Conservation (phyloP, 2,329 filamentous ascomycete genomes). For the Aspergillus ibericus region DNA sequence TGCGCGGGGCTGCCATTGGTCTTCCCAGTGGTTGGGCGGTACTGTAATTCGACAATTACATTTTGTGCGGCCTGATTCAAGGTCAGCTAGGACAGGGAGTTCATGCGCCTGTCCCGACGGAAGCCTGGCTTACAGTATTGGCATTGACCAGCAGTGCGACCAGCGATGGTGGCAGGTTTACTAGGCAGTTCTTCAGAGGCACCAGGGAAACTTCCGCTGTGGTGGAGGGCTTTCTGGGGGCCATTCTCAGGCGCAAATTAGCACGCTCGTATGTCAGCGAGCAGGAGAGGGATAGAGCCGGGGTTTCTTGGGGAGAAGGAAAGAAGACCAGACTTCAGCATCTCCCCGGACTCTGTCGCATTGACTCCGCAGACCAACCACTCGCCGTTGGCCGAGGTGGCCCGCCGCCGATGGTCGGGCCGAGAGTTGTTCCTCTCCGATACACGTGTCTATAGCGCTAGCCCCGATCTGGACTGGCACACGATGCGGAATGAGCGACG, state of each 20-base stretch:
- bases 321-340: conserved; percentile 24
- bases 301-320: conserved; percentile 11
- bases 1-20: conserved; percentile 52
- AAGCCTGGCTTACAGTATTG: conserved; percentile 68
- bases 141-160: conserved; percentile 83
- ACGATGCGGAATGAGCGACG: conserved; percentile 21
- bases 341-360: conserved; percentile 25
- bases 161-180: conserved; percentile 84
- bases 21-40: conserved; percentile 60
- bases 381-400: conserved; percentile 26
- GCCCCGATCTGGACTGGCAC: conserved; percentile 16
- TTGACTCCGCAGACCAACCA: conserved; percentile 27
- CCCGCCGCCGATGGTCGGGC: conserved; percentile 23
- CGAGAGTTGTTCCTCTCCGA: conserved; percentile 37
- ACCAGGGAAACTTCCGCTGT: conserved; percentile 81
- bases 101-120: conserved; percentile 7
- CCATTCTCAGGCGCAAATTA: conserved; percentile 35
- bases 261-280: conserved; percentile 9
- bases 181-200: conserved; percentile 89
- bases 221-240: conserved; percentile 56
- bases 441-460: conserved; percentile 22
- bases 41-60: conserved; percentile 90
- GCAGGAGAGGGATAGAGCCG: conserved; percentile 12
- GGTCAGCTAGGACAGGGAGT: conserved; percentile 16
- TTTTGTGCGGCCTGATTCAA: conserved; percentile 76